A percentile compares a stretch with the other conserved stretches of the same genome.
These are phyloP conservation scores for Kuraishia piskuri DNA, from an alignment of 805 yeast genomes.

Conservation along the genomic window DNA sequence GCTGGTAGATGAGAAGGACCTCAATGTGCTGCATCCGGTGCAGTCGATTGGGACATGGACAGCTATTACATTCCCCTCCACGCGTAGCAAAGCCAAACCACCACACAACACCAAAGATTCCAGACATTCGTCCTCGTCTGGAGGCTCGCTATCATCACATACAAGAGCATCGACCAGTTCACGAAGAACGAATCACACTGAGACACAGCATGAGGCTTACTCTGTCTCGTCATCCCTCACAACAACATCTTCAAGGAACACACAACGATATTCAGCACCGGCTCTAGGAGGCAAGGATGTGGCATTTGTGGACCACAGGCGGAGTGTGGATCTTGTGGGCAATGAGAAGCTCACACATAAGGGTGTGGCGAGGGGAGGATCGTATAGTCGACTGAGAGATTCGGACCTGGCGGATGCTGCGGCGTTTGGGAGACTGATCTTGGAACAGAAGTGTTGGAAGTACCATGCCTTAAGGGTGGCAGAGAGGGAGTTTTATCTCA, in stretches of 20 bases:
- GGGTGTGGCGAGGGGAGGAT: background rate
- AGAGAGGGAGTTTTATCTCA: constrained; percentile 41
- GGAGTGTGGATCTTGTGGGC: background rate
- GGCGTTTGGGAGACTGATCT: background rate
- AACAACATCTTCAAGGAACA: background rate
- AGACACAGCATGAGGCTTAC: background rate
- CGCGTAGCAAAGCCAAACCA: background rate
- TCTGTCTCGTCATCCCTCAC: background rate
- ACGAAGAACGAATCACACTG: background rate
- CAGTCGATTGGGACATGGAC: background rate
- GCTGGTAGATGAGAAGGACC: background rate
- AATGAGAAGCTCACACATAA: background rate
- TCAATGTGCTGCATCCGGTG: background rate
- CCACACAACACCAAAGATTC: background rate
- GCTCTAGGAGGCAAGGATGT: background rate
- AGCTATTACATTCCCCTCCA: no score
- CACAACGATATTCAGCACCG: background rate
- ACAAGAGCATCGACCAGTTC: background rate
- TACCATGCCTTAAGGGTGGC: constrained; percentile 53
- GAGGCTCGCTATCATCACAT: background rate
- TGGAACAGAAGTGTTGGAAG: constrained; percentile 39
- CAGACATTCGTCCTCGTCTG: background rate
- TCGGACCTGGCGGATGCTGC: background rate
- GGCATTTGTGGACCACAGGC: background rate
- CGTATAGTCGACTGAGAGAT: background rate